A percentile compares a stretch with the other conserved stretches of the same genome.
Evolutionary conservation across 257 asterid species (phyloP).

Genomic region (Primulina eburnea): DNA sequence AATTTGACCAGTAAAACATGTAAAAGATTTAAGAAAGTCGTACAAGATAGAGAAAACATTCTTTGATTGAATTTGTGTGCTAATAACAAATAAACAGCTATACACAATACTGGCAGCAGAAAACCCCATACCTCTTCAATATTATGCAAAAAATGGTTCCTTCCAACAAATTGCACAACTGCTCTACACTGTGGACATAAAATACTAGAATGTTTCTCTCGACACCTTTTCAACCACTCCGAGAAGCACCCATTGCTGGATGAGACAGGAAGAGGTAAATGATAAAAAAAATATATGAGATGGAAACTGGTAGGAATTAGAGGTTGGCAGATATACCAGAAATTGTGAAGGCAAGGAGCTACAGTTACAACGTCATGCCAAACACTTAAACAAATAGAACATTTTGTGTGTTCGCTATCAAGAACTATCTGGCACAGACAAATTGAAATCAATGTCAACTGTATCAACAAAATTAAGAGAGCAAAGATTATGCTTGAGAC

Average conservation of each 20-base stretch:
- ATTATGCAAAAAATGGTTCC: conserved; percentile 84
- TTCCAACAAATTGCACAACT: conserved; percentile 84
- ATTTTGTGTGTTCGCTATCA: conserved; percentile 85
- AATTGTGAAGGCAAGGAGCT: conserved; percentile 98
- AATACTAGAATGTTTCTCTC: conserved; percentile 58
- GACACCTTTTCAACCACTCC: conserved; percentile 94
- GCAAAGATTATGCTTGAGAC: conserved; percentile 11
- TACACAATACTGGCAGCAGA: background rate
- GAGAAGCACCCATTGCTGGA: conserved; percentile 98
- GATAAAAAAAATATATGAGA: conserved; percentile 2
- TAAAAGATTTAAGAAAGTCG: conserved; percentile 7
- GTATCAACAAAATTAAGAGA: background rate
- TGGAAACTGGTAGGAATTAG: conserved; percentile 5
- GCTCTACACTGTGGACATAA: conserved; percentile 96
- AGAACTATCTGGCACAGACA: conserved; percentile 48
- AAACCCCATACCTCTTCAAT: conserved; percentile 71
- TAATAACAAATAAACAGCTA: background rate
- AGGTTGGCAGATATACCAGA: conserved; percentile 53
- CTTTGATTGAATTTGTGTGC: background rate
- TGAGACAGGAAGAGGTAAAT: conserved; percentile 21
- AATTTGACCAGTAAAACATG: background rate
- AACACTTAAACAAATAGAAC: conserved; percentile 78
- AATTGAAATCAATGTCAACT: conserved; percentile 12
- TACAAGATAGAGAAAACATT: conserved; percentile 6
- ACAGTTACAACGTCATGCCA: conserved; percentile 98